These are phyloP conservation scores for Starmerella ratchasimensis DNA, from an alignment of 805 yeast species.

Conservation along the genomic window DNA sequence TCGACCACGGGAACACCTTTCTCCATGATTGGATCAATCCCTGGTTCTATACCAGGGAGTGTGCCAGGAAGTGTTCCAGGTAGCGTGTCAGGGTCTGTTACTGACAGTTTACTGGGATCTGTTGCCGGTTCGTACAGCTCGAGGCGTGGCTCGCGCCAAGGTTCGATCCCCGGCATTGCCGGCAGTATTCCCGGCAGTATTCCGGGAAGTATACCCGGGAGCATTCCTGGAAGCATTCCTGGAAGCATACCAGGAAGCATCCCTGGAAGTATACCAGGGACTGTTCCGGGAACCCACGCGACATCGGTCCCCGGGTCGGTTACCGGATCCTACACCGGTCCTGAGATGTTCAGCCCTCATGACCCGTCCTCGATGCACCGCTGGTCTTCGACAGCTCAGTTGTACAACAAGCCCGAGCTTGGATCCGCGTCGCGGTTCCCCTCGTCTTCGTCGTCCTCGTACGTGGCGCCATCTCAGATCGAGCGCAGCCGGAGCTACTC, in stretches of 20 bases:
- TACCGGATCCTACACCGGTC: not conserved
- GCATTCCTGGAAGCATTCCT: no score
- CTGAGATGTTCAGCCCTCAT: not conserved
- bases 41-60: conserved; percentile 6
- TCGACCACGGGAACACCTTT: not conserved
- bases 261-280: not conserved
- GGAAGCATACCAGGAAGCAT: no score
- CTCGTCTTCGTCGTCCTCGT: conserved; percentile 6
- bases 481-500: conserved; percentile 15
- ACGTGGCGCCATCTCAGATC: conserved; percentile 13
- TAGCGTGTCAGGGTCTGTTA: conserved; percentile 1
- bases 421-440: conserved; percentile 5
- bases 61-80: conserved; percentile 6
- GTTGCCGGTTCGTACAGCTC: conserved; percentile 2
- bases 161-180: conserved; percentile 1
- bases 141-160: not conserved
- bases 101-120: conserved; percentile 3
- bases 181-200: not conserved
- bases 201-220: no score
- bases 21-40: conserved; percentile 2
- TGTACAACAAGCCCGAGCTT: not conserved
- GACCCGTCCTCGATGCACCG: not conserved
- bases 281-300: not conserved
- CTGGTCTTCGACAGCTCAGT: not conserved
- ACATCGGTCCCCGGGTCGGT: conserved; percentile 1